Base-by-base conservation (phyloP, 2,329 filamentous ascomycete species). In the Fusarium brachygibbosum region DNA sequence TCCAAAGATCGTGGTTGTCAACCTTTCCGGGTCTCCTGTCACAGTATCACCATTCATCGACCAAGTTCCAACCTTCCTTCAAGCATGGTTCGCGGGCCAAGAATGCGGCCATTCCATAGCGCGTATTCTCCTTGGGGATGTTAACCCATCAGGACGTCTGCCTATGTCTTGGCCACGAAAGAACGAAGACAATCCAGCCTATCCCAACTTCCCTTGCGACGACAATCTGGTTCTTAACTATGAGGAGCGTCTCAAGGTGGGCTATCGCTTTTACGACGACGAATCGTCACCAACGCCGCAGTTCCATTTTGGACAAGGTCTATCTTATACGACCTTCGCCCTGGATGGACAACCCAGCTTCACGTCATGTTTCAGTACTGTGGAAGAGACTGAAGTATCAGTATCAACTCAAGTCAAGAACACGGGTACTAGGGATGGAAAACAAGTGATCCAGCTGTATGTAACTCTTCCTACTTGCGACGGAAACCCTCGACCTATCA, bases 141-240 rank as follows among this genome's bases (percentile, higher is more conserved):
- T 55, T 3, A 63, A 37, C 2, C 57, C 57, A 5, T 46, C 57
- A 0, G 59, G 46, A 1, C 29, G 57, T 1, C 6, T 63, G 0
- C 48, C 57, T 0, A 46, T 62, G 46, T 62, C 59, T 4, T 61
- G 58, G 58, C 58, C 58, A 0, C 40, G 29, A 10, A 40, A 13
- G 6, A 61, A 61, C 2, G 55, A 60, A 14, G 55, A 62, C 0
- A 61, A 62, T 1, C 56, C 58, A 8, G 38, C 58, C 2, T 53
- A 53, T 5, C 2, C 12, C 1, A 62, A 62, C 8, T 62, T 62
- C 1, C 58, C 56, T 0, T 62, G 56, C 23, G 34, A 62, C 5
- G 56, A 62, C 11, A 16, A 46, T 9, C 16, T 45, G 2, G 28
- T 29, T 1, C 34, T 61, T 1, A 38, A 60, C 1, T 62, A 62